Percentiles rank a stretch among this genome's conserved stretches.
Conservation (phyloP, 2,329 filamentous ascomycete genomes). For the Paramyrothecium roridum region DNA sequence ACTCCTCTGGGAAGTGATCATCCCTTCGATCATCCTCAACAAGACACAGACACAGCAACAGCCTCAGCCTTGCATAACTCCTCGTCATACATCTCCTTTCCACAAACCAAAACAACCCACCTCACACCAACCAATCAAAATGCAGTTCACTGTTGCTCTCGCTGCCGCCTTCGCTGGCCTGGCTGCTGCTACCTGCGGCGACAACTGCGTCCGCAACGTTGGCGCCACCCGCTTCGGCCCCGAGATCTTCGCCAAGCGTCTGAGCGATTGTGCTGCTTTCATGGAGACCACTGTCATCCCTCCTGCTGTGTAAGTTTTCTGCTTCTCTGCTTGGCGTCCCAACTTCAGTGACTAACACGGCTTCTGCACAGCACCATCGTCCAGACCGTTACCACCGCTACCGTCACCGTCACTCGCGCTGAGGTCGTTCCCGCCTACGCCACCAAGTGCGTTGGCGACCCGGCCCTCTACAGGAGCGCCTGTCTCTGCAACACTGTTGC, state of each 20-base stretch:
- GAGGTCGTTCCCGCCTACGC: not conserved
- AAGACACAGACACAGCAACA: not conserved
- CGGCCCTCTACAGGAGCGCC: not conserved
- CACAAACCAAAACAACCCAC: not conserved
- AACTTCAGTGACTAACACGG: not conserved
- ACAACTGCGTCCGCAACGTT: constrained; percentile 3
- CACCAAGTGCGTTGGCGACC: constrained; percentile 1
- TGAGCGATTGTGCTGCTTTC: constrained; percentile 1
- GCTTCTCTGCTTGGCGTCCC: not conserved
- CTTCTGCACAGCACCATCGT: constrained; percentile 1
- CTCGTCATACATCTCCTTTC: not conserved
- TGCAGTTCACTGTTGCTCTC: not conserved
- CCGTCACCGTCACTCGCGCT: not conserved
- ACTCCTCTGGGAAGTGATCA: not conserved
- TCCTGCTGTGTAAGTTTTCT: not conserved
- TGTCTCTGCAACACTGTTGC: constrained; percentile 1
- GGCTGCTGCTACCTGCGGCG: constrained; percentile 1
- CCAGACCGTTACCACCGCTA: not conserved
- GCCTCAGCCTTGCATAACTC: not conserved
- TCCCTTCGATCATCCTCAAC: not conserved
- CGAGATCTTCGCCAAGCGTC: constrained; percentile 2
- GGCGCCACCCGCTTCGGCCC: constrained; percentile 3
- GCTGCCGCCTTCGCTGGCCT: constrained; percentile 1
- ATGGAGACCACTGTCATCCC: constrained; percentile 1
- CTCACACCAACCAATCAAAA: not conserved